phyloP scores from a whole-genome alignment of 148 eudicot genomes.

The Rheum nobile region DNA sequence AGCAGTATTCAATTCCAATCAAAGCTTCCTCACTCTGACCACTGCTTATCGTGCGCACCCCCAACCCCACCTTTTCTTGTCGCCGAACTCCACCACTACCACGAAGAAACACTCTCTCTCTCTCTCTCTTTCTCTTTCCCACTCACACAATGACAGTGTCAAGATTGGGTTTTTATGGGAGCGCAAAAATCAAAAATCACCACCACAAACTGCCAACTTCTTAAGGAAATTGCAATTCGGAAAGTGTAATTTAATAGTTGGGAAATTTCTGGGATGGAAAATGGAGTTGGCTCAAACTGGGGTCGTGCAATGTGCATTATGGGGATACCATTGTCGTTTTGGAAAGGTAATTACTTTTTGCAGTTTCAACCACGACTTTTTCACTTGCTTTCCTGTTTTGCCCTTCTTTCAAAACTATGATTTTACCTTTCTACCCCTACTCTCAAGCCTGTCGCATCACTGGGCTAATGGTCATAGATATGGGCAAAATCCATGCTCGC shows the following conservation, averaged over 20 bases:
- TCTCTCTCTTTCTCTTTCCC: background rate
- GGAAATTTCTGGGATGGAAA: background rate
- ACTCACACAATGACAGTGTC: background rate
- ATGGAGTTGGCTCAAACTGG: background rate
- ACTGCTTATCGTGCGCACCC: conserved; percentile 12
- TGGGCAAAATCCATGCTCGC: background rate
- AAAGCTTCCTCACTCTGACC: background rate
- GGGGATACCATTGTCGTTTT: conserved; percentile 5
- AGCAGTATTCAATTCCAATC: conserved; percentile 7
- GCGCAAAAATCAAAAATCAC: conserved; percentile 5
- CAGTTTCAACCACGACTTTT: conserved; percentile 6
- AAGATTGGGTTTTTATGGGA: background rate
- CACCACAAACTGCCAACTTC: background rate
- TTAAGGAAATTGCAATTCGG: background rate
- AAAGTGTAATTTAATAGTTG: background rate
- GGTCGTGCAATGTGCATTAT: conserved; percentile 7
- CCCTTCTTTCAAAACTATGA: background rate
- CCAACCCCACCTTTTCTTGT: conserved; percentile 8
- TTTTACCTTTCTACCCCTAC: background rate
- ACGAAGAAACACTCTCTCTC: background rate
- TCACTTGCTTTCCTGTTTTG: background rate
- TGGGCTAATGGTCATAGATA: background rate
- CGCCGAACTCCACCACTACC: conserved; percentile 4
- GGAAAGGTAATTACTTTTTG: conserved; percentile 1
- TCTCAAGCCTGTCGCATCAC: background rate